phyloP scores from a whole-genome alignment of 2,329 filamentous ascomycete genomes.

The Fusarium poae region DNA sequence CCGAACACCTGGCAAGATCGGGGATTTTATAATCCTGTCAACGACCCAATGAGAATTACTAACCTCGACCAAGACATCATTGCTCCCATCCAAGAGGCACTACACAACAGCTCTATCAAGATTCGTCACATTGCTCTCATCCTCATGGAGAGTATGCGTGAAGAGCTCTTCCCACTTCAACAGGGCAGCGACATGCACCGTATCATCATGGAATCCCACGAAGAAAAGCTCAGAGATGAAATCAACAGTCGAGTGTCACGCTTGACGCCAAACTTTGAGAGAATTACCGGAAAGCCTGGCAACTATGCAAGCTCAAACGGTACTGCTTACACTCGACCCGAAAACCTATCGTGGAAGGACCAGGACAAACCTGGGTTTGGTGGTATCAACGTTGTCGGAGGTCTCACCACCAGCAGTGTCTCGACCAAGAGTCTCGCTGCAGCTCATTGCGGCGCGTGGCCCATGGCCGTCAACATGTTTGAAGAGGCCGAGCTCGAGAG shows the following conservation, averaged over 20 bases:
- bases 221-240: constrained; percentile 50
- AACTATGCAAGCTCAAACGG: constrained; percentile 40
- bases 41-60: constrained; percentile 57
- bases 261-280: constrained; percentile 48
- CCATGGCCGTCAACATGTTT: constrained; percentile 59
- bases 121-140: constrained; percentile 61
- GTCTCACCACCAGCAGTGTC: constrained; percentile 57
- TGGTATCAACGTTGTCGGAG: constrained; percentile 57
- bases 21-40: constrained; percentile 53
- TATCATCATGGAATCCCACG: constrained; percentile 50
- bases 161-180: constrained; percentile 60
- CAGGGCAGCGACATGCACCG: constrained; percentile 55
- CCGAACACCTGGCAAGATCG: constrained; percentile 29
- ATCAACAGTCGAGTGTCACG: constrained; percentile 47
- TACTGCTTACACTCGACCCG: constrained; percentile 44
- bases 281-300: constrained; percentile 40
- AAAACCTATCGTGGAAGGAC: constrained; percentile 44
- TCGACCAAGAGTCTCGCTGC: constrained; percentile 60
- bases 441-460: constrained; percentile 58
- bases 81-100: constrained; percentile 42
- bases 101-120: constrained; percentile 49
- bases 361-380: constrained; percentile 48
- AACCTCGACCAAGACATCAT: constrained; percentile 54
- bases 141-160: constrained; percentile 60
- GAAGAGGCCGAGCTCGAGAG: constrained; percentile 57